These are phyloP conservation scores for Ceratocystis harringtonii DNA, from an alignment of 2,329 filamentous ascomycete genomes.

Conservation along the genomic window DNA sequence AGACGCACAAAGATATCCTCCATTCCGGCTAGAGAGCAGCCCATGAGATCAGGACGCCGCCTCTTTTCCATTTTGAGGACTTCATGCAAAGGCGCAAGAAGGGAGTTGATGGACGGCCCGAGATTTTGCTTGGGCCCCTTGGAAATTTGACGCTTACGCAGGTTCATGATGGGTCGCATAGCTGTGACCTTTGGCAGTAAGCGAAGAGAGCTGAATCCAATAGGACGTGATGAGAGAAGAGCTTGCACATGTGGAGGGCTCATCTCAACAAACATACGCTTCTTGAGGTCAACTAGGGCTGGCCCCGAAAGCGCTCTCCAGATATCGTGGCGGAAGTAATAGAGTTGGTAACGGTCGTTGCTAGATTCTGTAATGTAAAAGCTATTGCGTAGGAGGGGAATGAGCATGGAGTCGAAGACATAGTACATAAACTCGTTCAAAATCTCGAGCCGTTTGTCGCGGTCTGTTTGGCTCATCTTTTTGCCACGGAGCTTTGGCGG, in stretches of 20 bases:
- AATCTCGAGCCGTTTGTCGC: constrained; percentile 60
- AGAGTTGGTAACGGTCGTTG: constrained; percentile 61
- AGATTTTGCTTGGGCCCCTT: constrained; percentile 25
- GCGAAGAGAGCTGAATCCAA: constrained; percentile 67
- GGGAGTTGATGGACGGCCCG: constrained; percentile 28
- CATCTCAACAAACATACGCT: constrained; percentile 66
- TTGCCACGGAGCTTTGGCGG: constrained; percentile 32
- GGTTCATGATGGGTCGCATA: constrained; percentile 75
- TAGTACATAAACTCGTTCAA: constrained; percentile 82
- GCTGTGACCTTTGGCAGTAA: constrained; percentile 66
- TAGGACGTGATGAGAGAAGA: constrained; percentile 43
- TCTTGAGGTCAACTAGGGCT: constrained; percentile 50
- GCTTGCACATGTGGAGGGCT: constrained; percentile 38
- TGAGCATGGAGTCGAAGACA: constrained; percentile 76
- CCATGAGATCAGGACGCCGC: constrained; percentile 45
- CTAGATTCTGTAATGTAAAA: constrained; percentile 94
- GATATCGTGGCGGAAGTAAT: constrained; percentile 89
- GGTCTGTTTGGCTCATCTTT: constrained; percentile 57
- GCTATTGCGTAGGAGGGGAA: constrained; percentile 71
- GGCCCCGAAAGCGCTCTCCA: constrained; percentile 69
- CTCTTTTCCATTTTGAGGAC: constrained; percentile 61
- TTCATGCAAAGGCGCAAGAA: constrained; percentile 59
- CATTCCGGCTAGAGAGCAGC: constrained; percentile 66
- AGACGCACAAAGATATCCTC: constrained; percentile 64
- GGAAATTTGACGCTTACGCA: constrained; percentile 44